These are phyloP conservation scores for Hyaloperonospora brassicae DNA, from an alignment of 352 stramenopile species.

Conservation along the genomic window DNA sequence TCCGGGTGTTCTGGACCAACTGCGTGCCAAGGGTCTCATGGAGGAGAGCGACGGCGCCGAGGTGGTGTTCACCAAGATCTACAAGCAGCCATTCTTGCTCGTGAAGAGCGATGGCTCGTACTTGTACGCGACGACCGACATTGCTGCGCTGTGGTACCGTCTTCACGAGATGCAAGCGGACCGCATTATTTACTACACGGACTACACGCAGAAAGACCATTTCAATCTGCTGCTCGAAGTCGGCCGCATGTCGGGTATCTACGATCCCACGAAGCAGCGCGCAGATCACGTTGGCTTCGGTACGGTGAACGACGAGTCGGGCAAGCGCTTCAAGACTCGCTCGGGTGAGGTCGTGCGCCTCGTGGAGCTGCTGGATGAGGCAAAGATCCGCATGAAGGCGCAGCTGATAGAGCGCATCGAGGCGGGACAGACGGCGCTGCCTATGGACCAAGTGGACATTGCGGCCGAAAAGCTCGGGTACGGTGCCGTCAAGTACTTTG, in stretches of 20 bases:
- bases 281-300: slow-evolving; percentile 81
- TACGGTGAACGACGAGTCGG: slow-evolving; percentile 81
- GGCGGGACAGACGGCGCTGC: slow-evolving; percentile 81
- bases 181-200: slow-evolving; percentile 80
- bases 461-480: slow-evolving; percentile 96
- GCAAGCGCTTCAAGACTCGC: slow-evolving; percentile 96
- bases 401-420: slow-evolving; percentile 89
- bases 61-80: slow-evolving; percentile 87
- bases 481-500: slow-evolving; percentile 99
- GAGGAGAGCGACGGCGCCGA: slow-evolving; percentile 86
- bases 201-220: slow-evolving; percentile 85
- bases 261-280: slow-evolving; percentile 75
- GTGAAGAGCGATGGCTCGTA: slow-evolving; percentile 83
- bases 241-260: slow-evolving; percentile 63
- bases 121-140: slow-evolving; percentile 81
- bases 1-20: slow-evolving; percentile 74
- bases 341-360: slow-evolving; percentile 97
- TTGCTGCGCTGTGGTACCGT: slow-evolving; percentile 80
- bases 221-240: slow-evolving; percentile 83
- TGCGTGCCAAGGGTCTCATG: slow-evolving; percentile 85
- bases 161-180: slow-evolving; percentile 77
- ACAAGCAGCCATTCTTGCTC: slow-evolving; percentile 86
- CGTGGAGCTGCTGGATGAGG: slow-evolving; percentile 98
- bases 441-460: slow-evolving; percentile 88
- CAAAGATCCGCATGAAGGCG: slow-evolving; percentile 91